Evolutionary conservation across 495 filamentous ascomycete species (phyloP).

Genomic region (Penicillium coffeae): DNA sequence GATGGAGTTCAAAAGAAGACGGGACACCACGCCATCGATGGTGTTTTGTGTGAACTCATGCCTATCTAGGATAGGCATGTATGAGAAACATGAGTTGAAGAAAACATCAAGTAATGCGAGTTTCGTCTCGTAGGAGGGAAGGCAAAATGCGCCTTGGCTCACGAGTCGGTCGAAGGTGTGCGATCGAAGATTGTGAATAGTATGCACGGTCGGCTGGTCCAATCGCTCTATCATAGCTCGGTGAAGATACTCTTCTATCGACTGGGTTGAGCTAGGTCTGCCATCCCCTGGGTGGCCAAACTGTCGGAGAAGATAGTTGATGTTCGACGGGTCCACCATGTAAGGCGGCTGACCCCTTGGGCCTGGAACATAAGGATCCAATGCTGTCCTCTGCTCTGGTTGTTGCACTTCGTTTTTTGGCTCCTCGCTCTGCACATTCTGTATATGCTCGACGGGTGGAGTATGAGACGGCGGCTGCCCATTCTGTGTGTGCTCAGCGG

Average conservation of each 20-base stretch:
- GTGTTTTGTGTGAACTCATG: slow-evolving; percentile 1
- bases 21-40: slow-evolving; percentile 4
- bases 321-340: slow-evolving; percentile 13
- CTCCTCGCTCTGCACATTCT: too few relatives aligned
- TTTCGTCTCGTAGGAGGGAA: neutral
- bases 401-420: too few relatives aligned
- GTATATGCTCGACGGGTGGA: too few relatives aligned
- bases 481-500: too few relatives aligned
- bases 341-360: slow-evolving; percentile 10
- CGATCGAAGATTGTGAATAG: neutral
- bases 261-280: slow-evolving; percentile 6
- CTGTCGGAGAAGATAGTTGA: slow-evolving; percentile 16
- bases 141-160: neutral
- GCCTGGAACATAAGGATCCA: slow-evolving; percentile 9
- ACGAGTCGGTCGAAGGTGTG: neutral
- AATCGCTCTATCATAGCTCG: slow-evolving; percentile 1
- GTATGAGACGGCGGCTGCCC: too few relatives aligned
- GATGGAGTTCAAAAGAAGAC: slow-evolving; percentile 14
- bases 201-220: neutral
- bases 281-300: slow-evolving; percentile 12
- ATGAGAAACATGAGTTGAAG: slow-evolving; percentile 10
- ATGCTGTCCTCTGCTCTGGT: neutral
- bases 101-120: slow-evolving; percentile 4
- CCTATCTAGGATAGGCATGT: slow-evolving; percentile 13
- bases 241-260: slow-evolving; percentile 13